Conservation (phyloP, 129 eudicot genomes). For the Smallanthus sonchifolius region DNA sequence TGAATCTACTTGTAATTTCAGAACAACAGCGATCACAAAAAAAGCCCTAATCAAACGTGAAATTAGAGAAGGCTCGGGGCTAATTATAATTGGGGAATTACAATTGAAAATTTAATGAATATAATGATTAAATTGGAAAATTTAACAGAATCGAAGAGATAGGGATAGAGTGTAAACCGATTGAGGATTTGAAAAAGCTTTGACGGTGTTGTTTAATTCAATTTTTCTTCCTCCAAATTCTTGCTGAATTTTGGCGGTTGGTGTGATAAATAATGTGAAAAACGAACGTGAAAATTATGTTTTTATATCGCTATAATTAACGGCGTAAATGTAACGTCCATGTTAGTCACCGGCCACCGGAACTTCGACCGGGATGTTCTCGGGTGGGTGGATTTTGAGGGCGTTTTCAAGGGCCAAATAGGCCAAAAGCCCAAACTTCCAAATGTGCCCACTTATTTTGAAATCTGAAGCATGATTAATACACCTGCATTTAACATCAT, state of each 20-base stretch:
- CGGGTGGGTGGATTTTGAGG: not conserved
- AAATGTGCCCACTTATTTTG: too few species aligned
- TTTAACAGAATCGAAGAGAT: not conserved
- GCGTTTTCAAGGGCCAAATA: too few species aligned
- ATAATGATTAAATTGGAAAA: not conserved
- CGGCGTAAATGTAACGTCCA: conserved; percentile 7
- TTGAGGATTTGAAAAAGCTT: conserved; percentile 17
- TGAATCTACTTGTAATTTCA: not conserved
- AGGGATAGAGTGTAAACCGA: conserved; percentile 1
- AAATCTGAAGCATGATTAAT: too few species aligned
- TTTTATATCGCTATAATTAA: not conserved
- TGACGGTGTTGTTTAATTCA: conserved; percentile 9
- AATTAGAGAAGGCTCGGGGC: not conserved
- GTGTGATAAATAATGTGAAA: not conserved
- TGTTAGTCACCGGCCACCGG: not conserved
- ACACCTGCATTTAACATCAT: too few species aligned
- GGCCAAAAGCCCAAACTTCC: too few species aligned
- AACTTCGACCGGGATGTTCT: not conserved
- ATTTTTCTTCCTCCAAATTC: conserved; percentile 23
- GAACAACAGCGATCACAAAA: not conserved
- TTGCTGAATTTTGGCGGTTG: conserved; percentile 11
- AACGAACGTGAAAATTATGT: not conserved
- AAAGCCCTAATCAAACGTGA: not conserved
- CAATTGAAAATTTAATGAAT: not conserved
- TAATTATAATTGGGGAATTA: not conserved